Evolutionary conservation across 345 rosid species (phyloP).

Genomic region (Capsella bursapastoris): DNA sequence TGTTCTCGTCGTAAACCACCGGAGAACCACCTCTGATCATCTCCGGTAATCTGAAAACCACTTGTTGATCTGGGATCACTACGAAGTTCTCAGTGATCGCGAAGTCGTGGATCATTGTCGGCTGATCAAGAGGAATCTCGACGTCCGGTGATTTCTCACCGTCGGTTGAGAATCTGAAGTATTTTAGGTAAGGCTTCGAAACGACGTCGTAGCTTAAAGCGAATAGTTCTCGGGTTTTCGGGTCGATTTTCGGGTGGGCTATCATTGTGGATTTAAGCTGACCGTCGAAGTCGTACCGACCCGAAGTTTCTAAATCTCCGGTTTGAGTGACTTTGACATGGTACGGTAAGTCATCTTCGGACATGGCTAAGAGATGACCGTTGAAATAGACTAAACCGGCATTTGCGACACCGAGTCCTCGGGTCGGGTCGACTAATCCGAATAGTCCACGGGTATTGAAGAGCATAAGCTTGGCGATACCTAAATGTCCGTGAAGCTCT

Average conservation of each 20-base stretch:
- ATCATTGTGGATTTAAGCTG: conserved; percentile 75
- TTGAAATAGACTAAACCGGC: conserved; percentile 82
- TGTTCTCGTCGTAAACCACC: conserved; percentile 70
- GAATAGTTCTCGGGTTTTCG: conserved; percentile 62
- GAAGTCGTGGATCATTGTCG: conserved; percentile 91
- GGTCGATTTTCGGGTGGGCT: conserved; percentile 90
- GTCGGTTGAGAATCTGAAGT: conserved; percentile 59
- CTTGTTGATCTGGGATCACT: conserved; percentile 87
- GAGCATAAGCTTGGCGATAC: conserved; percentile 74
- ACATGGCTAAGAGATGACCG: conserved; percentile 79
- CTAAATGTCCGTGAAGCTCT: conserved; percentile 89
- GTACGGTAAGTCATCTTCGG: conserved; percentile 90
- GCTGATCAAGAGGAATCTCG: conserved; percentile 64
- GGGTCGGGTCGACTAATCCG: conserved; percentile 64
- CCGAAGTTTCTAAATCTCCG: conserved; percentile 71
- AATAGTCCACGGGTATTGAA: conserved; percentile 66
- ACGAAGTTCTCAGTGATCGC: conserved; percentile 74
- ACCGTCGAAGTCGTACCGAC: conserved; percentile 63
- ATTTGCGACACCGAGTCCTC: conserved; percentile 80
- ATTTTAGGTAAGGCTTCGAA: conserved; percentile 70
- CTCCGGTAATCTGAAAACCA: conserved; percentile 72
- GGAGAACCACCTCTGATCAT: conserved; percentile 87
- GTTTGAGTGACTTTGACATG: conserved; percentile 63
- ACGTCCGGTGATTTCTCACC: conserved; percentile 70
- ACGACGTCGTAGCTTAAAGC: conserved; percentile 80